Evolutionary conservation across 805 yeast species (phyloP).

Genomic region (Kuraishia capsulata): DNA sequence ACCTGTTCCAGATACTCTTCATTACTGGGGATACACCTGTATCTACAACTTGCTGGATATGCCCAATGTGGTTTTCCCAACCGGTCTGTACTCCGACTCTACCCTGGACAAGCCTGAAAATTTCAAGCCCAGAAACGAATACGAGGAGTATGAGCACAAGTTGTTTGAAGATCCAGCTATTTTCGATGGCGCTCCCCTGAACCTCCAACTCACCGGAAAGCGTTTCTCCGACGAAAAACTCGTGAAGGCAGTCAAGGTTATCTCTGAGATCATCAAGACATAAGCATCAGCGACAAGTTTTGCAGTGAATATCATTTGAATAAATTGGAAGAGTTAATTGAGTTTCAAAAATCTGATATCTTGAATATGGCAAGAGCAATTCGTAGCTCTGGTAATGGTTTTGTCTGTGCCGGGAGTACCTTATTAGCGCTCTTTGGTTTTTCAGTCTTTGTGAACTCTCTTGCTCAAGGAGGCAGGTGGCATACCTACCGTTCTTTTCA

Average conservation of each 20-base stretch:
- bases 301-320: too few species aligned
- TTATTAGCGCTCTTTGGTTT: too few species aligned
- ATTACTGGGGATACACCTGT: constrained; percentile 69
- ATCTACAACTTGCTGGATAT: constrained; percentile 60
- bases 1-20: constrained; percentile 48
- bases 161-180: constrained; percentile 23
- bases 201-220: constrained; percentile 39
- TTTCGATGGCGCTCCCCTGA: constrained; percentile 37
- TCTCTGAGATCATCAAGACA: not conserved
- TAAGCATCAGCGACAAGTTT: not conserved
- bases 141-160: constrained; percentile 24
- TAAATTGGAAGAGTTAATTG: too few species aligned
- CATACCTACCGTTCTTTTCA: not conserved
- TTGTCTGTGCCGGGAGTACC: too few species aligned
- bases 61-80: constrained; percentile 51
- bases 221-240: constrained; percentile 41
- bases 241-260: constrained; percentile 32
- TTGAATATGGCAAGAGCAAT: too few species aligned
- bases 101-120: constrained; percentile 29
- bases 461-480: not conserved
- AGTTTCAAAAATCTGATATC: too few species aligned
- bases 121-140: constrained; percentile 28
- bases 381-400: too few species aligned
- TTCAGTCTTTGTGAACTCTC: not conserved
- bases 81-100: constrained; percentile 47